Percentiles rank a stretch among this genome's conserved stretches.
Conservation (phyloP, 208 protist genomes). For the Balamuthia mandrillaris region DNA sequence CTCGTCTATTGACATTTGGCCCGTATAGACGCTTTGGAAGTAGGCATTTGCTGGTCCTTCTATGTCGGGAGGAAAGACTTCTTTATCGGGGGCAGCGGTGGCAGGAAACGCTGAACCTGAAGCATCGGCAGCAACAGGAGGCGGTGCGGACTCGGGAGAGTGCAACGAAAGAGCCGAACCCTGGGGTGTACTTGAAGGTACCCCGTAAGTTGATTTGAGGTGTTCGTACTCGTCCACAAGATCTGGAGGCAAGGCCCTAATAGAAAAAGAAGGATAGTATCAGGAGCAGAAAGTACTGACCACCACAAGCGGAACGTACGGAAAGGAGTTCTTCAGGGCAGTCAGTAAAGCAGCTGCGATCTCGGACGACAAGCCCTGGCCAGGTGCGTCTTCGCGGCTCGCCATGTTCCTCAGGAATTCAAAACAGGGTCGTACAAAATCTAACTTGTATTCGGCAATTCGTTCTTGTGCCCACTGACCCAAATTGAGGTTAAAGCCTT, state of each 20-base stretch:
- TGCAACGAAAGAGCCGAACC: no score
- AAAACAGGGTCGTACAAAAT: background rate
- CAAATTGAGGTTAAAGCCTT: conserved; percentile 72
- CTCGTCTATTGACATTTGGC: conserved; percentile 67
- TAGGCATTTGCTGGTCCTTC: conserved; percentile 73
- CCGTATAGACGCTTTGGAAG: conserved; percentile 75
- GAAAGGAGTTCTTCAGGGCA: no score
- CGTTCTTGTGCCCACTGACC: conserved; percentile 66
- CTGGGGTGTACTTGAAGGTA: no score
- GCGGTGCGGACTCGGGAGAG: no score
- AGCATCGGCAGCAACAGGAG: no score
- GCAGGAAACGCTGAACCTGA: no score
- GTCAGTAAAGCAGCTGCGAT: no score
- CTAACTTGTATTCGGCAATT: conserved; percentile 37
- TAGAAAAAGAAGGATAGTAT: conserved; percentile 1
- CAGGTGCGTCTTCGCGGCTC: background rate
- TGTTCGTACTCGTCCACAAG: no score
- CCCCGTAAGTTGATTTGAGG: no score
- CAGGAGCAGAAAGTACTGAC: background rate
- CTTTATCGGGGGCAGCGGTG: conserved; percentile 23
- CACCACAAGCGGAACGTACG: no score
- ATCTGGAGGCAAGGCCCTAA: no score
- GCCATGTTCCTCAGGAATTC: no score
- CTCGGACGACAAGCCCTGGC: background rate
- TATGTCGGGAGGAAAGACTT: conserved; percentile 60